Evolutionary conservation across 106 monocot genomes (phyloP).

Genomic region (Amphibolis antarctica): DNA sequence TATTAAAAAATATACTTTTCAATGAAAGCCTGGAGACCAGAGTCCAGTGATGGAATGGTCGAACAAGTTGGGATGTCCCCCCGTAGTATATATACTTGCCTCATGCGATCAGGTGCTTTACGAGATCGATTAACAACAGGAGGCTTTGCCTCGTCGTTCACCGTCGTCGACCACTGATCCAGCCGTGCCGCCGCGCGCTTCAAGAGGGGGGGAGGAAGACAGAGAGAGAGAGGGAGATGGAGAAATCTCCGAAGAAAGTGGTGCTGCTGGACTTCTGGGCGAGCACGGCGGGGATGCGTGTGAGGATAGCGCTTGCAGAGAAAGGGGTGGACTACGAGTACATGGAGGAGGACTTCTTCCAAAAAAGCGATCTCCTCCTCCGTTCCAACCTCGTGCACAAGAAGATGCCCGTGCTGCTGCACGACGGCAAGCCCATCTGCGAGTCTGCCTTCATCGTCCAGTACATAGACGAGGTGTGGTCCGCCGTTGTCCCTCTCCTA

Average conservation of each 20-base stretch:
- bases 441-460: constrained; percentile 70
- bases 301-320: constrained; percentile 8
- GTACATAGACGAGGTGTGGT: constrained; percentile 48
- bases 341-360: constrained; percentile 49
- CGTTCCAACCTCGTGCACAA: constrained; percentile 55
- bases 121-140: too few species aligned
- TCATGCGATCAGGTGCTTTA: too few species aligned
- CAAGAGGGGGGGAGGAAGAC: too few species aligned
- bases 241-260: neutral
- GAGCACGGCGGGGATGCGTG: constrained; percentile 5
- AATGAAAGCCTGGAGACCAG: too few species aligned
- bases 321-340: constrained; percentile 33
- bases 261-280: constrained; percentile 1
- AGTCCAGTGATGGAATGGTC: too few species aligned
- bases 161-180: too few species aligned
- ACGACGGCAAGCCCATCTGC: constrained; percentile 28
- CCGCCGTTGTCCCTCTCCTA: constrained; percentile 13
- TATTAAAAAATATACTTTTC: too few species aligned
- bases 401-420: constrained; percentile 60
- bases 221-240: neutral
- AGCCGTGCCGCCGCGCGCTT: too few species aligned
- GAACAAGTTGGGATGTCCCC: too few species aligned
- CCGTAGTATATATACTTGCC: too few species aligned
- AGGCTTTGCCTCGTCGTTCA: too few species aligned
- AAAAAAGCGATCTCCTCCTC: constrained; percentile 30